Evolutionary conservation across 75 land plant genomes (phyloP), one percentile per base, ranked within the genome.

Genomic region (Gnetum montanum): DNA sequence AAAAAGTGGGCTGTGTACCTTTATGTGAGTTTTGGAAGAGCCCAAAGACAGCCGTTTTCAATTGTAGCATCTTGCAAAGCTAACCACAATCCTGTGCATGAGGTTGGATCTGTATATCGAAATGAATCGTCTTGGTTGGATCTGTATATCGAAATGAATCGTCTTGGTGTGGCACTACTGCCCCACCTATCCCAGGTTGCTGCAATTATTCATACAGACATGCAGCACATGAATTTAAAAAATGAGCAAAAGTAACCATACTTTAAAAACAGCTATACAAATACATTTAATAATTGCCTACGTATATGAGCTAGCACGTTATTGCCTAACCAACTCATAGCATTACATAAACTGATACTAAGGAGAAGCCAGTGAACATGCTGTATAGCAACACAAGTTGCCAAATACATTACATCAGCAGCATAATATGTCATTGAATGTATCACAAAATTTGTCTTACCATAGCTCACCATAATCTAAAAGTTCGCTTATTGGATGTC

Each of bases 161-260:
- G 62, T 92, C 95, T 60, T 95, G 96, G 67, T 95, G 99, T 13
- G 99, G 92, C 46, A 81, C 83, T 5, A 94, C 99, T 62, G 83
- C 99, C 52, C 96, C 96, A n/a, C 96, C 99, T 67, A 95, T 95
- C 12, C 96, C 99, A 38, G 99, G 99, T 95, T 95, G 99, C 99
- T 90, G 76, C 25, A 4, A 11, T 30, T 8, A 67, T 22, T 12
- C 18, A 27, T 23, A 66, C 59, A 46, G 16, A 57, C 25, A 52
- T 15, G 12, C 10, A 31, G 13, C 18, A 25, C 30, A 4, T 51
- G 8, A 40, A 25, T 12, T 11, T 44, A 15, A 27, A 58, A 16
- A 38, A 20, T 31, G 24, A 12, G 15, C 60, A 58, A 12, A 0
- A 25, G 27, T 11, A 27, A 11, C 29, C 4, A 48, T 25, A 48